Base-by-base conservation (phyloP, 2,329 filamentous ascomycete genomes). In the Periconia sp. region DNA sequence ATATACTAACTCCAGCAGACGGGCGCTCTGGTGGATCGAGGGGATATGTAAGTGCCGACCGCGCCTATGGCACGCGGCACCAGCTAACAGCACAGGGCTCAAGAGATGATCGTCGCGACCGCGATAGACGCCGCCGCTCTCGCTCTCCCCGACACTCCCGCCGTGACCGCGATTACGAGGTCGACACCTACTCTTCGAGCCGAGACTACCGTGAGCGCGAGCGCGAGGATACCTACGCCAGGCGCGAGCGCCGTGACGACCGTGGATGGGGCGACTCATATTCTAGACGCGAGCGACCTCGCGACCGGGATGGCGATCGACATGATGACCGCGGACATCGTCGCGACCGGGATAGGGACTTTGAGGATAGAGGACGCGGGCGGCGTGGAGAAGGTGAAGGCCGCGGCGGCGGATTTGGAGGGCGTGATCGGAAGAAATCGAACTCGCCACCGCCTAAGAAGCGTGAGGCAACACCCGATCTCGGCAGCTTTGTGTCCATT, bases 381-480 rank as follows among this genome's bases (percentile, higher is more conserved):
- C 39, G 44, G 36, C 66, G 73, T n/a, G 54, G 59, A 25, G 54
- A 57, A 10, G 52, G 63, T 15, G 59, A 57, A 13, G 40, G 54
- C 21, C 54, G 58, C 9, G 60, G 55, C 13, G 52, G 59, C 18
- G 56, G 57, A 35, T 46, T 43, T 32, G 49, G 58, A 16, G 56
- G 54, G 23, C 71, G 78, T 29, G 57, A 84, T 43, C 77, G 83
- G 53, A 86, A 88, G 57, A 95, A 88, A 62, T 83, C 87, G 13
- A 88, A 86, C 31, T 89, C 91, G 25, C 88, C 66, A 7, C 59
- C 89, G 19, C 84, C 85, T 8, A 95, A 95, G 78, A 94, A 92
- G 76, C 87, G 89, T 70, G 94, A 99, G 72, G 90, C 94, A 6
- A 99, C 94, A 1, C 95, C 94, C 24, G 95, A 99, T 70, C 78